A percentile compares a stretch with the other conserved stretches of the same genome.
These are phyloP conservation scores for Yamadazyma atlantica DNA, from an alignment of 1,139 yeast genomes.

Conservation along the genomic window DNA sequence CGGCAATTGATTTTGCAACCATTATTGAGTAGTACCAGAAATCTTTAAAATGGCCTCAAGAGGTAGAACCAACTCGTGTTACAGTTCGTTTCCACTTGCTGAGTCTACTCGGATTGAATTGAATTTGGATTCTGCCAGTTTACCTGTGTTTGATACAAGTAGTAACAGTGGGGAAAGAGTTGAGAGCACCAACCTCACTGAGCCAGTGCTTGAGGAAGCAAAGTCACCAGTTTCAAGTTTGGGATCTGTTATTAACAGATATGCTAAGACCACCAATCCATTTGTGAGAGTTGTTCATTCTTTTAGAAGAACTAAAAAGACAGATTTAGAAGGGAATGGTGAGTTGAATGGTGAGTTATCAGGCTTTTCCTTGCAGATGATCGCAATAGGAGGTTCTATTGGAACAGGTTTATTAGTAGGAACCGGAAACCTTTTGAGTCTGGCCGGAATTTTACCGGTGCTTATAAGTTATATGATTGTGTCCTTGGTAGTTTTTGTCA, in stretches of 20 bases:
- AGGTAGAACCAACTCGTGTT: background rate
- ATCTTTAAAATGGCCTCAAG: background rate
- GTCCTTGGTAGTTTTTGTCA: slow-evolving; percentile 69
- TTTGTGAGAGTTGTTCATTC: slow-evolving; percentile 11
- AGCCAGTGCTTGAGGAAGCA: background rate
- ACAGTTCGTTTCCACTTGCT: background rate
- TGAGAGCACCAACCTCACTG: background rate
- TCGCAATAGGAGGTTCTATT: slow-evolving; percentile 64
- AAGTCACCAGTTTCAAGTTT: background rate
- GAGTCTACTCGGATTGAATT: background rate
- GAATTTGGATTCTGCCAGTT: background rate
- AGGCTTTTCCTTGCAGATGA: slow-evolving; percentile 44
- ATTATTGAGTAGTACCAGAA: background rate
- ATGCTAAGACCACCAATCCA: background rate
- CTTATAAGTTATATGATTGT: slow-evolving; percentile 67
- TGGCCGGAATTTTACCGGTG: slow-evolving; percentile 82
- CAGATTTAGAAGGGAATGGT: slow-evolving; percentile 5
- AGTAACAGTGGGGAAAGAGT: background rate
- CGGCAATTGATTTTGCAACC: slow-evolving; percentile 3
- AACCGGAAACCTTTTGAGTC: slow-evolving; percentile 61
- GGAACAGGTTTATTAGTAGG: slow-evolving; percentile 77
- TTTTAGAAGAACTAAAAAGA: slow-evolving; percentile 11
- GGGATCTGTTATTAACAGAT: background rate
- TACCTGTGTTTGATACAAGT: background rate
- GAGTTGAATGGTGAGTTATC: slow-evolving; percentile 14